Base-by-base conservation (phyloP, 768 basidiomycete genomes). In the Hericium erinaceus region DNA sequence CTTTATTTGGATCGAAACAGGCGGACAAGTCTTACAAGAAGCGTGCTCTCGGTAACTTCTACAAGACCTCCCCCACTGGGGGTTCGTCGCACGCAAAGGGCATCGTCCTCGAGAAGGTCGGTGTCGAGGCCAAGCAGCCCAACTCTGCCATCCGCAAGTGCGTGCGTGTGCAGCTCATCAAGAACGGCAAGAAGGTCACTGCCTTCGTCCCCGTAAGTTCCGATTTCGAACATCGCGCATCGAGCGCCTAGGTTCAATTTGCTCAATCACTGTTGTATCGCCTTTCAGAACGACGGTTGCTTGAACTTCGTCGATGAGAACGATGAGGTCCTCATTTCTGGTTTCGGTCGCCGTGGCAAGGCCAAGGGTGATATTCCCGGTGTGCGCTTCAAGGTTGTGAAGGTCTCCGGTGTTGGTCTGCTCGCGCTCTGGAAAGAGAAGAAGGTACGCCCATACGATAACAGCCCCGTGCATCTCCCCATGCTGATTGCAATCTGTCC, bases 141-240 rank as follows among this genome's bases (percentile, higher is more conserved):
- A 99, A 99, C 84, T 99, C 97, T 72, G 97, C 97, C 73, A 98
- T 99, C 76, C 94, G 97, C 75, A 99, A 99, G 75, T 99, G 97
- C 80, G 97, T 99, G 65, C 93, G 97, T 79, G 97, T 99, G 62
- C 97, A 99, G 70, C 82, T 99, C 66, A 98, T 99, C 75, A 99
- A 99, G 84, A 99, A 99, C 79, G 97, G 97, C 65, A 99, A 99
- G 88, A 98, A 98, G 75, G 95, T 99, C 72, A 98, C 95, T 62
- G 97, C 97, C 69, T 99, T 99, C 87, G 97, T 98, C 41, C 95
- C 95, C 61, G 92, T 92, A 67, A 65, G 91, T 83, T 10, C 48
- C 33, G 22, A 5, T 54, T 26, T 26, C 33, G 22, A 54, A 11
- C 33, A 7, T 4, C 46, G 10, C 8, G 12, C 9, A 39, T 26